Base-by-base conservation (phyloP, 805 yeast genomes). In the Pichia eremophila region DNA sequence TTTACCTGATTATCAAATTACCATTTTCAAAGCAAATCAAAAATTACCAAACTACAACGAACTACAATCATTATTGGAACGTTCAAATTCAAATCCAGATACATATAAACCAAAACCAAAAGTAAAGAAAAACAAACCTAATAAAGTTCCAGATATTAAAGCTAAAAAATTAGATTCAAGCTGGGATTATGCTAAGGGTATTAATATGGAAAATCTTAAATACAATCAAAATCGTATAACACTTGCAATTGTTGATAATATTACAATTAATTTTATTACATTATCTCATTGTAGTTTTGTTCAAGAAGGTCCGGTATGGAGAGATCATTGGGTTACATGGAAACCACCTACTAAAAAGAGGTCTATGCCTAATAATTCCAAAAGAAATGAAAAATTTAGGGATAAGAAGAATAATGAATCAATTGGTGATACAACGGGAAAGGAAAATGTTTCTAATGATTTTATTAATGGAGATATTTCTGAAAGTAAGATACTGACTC, bases 231-330 rank as follows among this genome's bases (percentile, higher is more conserved):
- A 46, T 57, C 47, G 52, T 51, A 43, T 83, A 7, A 63, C 86
- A 4, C 51, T 80, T n/a, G 95, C 95, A 0, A 68, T 83, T 1
- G 77, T 87, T 7, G 93, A 85, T 59, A 72, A 77, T 54, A 95
- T 96, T 0, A 70, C 86, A 6, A 73, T 86, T 17, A 84, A 81
- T 57, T 86, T 83, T 57, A 68, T 78, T n/a, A 68, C 67, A 41
- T 54, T 81, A 18, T 60, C 75, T 7, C 77, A 75, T 51, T 72
- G 76, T 8, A 75, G 74, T 51, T 80, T 81, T 48, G 62, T 48
- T 1, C 39, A 40, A 2, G 56, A 54, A 28, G 66, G 66, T 2
- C 41, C 55, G 6, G 56, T 55, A 15, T 64, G 67, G 67, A 52
- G 54, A 32, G 64, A 62, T 41, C 48, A 49, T 14, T 61, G 60